Base-by-base conservation (phyloP, 176 grass and related monocot genomes). In the Hsuehochloa calcarea region DNA sequence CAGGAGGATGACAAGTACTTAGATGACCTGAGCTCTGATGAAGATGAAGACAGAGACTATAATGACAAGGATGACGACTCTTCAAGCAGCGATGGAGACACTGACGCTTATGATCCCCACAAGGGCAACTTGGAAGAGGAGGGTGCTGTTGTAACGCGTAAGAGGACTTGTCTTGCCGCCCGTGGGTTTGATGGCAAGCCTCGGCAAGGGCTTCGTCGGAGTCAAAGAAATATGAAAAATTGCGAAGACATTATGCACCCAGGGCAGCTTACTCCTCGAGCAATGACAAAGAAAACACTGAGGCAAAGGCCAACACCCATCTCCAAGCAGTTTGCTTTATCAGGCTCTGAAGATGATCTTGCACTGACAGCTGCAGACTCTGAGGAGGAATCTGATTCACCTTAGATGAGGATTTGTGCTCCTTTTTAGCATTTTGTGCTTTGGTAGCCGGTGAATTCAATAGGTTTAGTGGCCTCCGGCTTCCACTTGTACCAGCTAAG, bases 271-370 rank as follows among this genome's bases (percentile, higher is more conserved):
- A 93, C 77, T 5, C 85, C 77, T 73, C 71, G 71, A 78, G 77
- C 87, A 40, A 86, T 87, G 81, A 85, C 72, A 19, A 90, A 90
- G 85, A 93, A 87, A 63, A 90, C 84, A 22, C 54, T 81, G 50
- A 90, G 84, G 77, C 91, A 93, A 78, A 78, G 91, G 46, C 91
- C 91, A 26, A 90, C 88, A 1, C 75, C 65, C 10, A 59, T 87
- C 58, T 86, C 87, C 40, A 87, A 90, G 70, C 82, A 68, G n/a
- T 67, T 40, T 3, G 60, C 45, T 73, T 16, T 85, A 23, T 84
- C 85, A 46, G 50, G 50, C 46, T 90, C 91, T 12, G 88, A 90
- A 67, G 59, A 84, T 49, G 81, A 84, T 43, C 34, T 6, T 56
- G 51, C 61, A 2, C 16, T n/a, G 72, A 17, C 50, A 14, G 71